Evolutionary conservation across 345 rosid genomes (phyloP).

Genomic region (Balakata baccata): DNA sequence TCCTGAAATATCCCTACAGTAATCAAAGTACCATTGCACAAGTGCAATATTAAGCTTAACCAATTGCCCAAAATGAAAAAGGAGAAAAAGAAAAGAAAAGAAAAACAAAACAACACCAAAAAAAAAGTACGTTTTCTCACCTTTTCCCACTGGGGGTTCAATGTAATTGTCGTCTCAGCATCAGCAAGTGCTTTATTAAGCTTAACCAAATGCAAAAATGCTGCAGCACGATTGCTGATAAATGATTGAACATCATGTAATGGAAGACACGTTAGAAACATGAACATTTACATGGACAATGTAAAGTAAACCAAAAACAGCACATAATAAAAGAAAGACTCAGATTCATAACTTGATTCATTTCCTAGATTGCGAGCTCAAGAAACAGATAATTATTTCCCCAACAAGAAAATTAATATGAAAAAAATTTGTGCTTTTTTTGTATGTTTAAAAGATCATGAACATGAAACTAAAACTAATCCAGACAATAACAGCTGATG

Average conservation of each 20-base stretch:
- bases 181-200: slow-evolving; percentile 91
- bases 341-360: neutral
- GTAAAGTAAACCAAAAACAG: neutral
- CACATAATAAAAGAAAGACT: neutral
- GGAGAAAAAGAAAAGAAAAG: no score
- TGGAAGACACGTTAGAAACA: neutral
- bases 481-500: no score
- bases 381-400: neutral
- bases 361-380: neutral
- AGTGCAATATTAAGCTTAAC: slow-evolving; percentile 10
- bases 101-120: no score
- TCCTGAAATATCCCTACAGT: slow-evolving; percentile 85
- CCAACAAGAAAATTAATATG: neutral
- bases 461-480: no score
- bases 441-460: no score
- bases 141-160: slow-evolving; percentile 97
- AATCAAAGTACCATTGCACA: slow-evolving; percentile 14
- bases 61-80: no score
- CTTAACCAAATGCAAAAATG: slow-evolving; percentile 82
- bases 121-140: slow-evolving; percentile 13
- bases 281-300: neutral
- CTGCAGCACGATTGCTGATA: slow-evolving; percentile 93
- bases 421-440: no score
- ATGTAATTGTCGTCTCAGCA: slow-evolving; percentile 75
- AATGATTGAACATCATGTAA: slow-evolving; percentile 13